Base-by-base conservation (phyloP, 108 stramenopile species). In the Cyclostephanos invisitatus region DNA sequence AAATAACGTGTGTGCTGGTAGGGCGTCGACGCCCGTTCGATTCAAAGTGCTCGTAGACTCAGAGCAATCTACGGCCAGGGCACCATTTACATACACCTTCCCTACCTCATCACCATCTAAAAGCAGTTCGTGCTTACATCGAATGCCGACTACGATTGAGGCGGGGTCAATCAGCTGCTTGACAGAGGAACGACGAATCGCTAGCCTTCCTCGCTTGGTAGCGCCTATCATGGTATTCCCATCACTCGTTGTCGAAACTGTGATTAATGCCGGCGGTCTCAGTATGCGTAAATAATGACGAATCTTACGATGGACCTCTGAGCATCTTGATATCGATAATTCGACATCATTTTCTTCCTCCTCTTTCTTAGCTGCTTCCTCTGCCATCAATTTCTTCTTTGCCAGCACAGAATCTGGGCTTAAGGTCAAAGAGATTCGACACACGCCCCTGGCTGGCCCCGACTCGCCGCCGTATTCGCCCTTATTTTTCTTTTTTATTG, bases 71-170 rank as follows among this genome's bases (percentile, higher is more conserved):
- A 64, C 86, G 1, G 89, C 80, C 67, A 84, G 89, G 8, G 83
- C 79, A 14, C 91, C 89, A 77, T 93, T 84, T 59, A 90, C 68
- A 64, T 87, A 90, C 35, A 90, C 66, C 42, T 85, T 83, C 37
- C 89, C 89, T 25, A 85, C 87, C 70, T 86, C 77, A 53, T 77
- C 51, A 3, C 82, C 70, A 78, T 92, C 86, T 27, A 92, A 76
- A 60, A 92, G 69, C 36, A 92, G 51, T 15, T 84, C 70, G 46
- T 90, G 87, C 49, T 88, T 83, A 32, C 89, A 92, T 32, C 85
- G 84, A 28, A 69, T 61, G 32, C 73, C 81, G 15, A 77, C 51
- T 3, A 78, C 87, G 74, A 85, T 89, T 53, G 55, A 48, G 1
- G 80, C 65, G 35, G 76, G 71, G 21, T 75, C 69, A 47, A 82